Conservation (phyloP, 83 land plant genomes). For the Thuja plicata region DNA sequence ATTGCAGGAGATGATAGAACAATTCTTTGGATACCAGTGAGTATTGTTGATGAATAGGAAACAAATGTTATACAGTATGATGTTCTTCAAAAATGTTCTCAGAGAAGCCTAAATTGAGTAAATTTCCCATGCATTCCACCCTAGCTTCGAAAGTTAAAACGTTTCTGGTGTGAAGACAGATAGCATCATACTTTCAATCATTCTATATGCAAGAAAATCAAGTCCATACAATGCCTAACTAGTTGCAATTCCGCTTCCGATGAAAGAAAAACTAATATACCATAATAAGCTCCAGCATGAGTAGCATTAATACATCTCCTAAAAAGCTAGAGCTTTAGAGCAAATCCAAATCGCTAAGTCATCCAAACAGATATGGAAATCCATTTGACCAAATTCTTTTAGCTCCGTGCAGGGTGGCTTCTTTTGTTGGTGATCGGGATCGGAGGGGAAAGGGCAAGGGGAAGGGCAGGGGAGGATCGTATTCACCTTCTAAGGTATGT, state of each 20-base stretch:
- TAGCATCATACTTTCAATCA: neutral
- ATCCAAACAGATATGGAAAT: neutral
- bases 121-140: neutral
- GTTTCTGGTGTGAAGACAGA: neutral
- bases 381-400: neutral
- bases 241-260: neutral
- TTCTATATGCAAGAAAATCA: neutral
- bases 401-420: conserved; percentile 18
- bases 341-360: neutral
- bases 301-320: neutral
- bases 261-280: neutral
- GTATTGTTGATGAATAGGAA: neutral
- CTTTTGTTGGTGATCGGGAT: conserved; percentile 48
- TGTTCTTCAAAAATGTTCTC: neutral
- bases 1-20: neutral
- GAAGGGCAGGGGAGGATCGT: neutral
- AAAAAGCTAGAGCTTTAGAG: neutral
- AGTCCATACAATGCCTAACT: neutral
- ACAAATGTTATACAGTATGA: neutral
- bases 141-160: neutral
- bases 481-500: conserved; percentile 37
- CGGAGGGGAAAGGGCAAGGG: conserved; percentile 27
- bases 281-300: neutral
- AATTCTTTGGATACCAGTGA: neutral
- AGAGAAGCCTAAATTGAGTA: neutral